Conservation (phyloP, 1,139 yeast species). For the Geotrichum phurueaensis region DNA sequence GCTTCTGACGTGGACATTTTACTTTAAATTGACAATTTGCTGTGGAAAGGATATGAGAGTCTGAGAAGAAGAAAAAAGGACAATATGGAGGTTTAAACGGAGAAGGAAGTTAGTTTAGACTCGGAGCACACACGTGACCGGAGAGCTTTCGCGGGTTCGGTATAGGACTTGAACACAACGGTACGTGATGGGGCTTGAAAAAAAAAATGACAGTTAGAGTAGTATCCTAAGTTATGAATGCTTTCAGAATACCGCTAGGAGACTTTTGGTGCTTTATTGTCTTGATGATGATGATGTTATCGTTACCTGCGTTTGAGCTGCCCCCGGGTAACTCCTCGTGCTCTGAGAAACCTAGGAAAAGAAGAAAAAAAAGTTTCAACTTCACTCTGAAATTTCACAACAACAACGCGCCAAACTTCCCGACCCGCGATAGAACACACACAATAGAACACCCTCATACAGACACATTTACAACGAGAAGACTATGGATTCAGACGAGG, state of each 20-base stretch:
- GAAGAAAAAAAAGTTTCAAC: not conserved
- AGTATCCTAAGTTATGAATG: not conserved
- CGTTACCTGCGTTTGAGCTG: not conserved
- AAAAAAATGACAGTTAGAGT: not conserved
- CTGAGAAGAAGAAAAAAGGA: not conserved
- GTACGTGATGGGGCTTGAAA: not conserved
- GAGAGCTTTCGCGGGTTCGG: not conserved
- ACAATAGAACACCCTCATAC: not conserved
- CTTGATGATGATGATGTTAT: not conserved
- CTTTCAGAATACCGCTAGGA: not conserved
- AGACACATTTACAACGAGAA: constrained; percentile 2
- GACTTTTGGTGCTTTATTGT: not conserved
- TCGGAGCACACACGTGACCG: not conserved
- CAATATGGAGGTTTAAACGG: no score
- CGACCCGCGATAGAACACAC: not conserved
- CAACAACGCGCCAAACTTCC: not conserved
- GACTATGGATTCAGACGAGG: constrained; percentile 40
- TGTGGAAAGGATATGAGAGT: not conserved
- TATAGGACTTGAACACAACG: not conserved
- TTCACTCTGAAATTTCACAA: not conserved
- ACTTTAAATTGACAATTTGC: not conserved
- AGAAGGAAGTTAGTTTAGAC: no score
- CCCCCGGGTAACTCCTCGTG: not conserved
- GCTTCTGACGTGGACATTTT: not conserved
- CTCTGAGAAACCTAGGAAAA: not conserved